Evolutionary conservation across 257 asterid species (phyloP).

Genomic region (Scutellaria galericulata): DNA sequence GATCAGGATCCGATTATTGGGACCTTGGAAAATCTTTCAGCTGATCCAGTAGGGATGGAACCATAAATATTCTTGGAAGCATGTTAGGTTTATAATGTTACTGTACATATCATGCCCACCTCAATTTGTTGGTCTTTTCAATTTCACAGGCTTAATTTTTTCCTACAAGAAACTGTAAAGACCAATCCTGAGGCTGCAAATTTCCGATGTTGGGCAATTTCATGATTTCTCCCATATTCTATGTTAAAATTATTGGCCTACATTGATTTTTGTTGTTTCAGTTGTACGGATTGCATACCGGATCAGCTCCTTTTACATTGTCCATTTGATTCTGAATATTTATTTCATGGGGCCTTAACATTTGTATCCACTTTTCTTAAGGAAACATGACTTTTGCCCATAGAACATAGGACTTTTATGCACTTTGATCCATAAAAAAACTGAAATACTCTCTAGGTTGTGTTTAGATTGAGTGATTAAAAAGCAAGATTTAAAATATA

Average conservation of each 20-base stretch:
- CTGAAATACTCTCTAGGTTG: no score
- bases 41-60: slow-evolving; percentile 26
- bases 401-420: no score
- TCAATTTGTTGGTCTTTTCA: slow-evolving; percentile 31
- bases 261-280: not conserved
- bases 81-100: slow-evolving; percentile 22
- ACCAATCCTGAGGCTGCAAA: slow-evolving; percentile 23
- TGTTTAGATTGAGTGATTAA: no score
- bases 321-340: no score
- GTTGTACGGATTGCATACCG: no score
- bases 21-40: slow-evolving; percentile 18
- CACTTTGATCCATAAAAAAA: no score
- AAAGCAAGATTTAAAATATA: no score
- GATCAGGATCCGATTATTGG: slow-evolving; percentile 25
- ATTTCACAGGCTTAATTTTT: slow-evolving; percentile 20
- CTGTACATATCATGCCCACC: slow-evolving; percentile 32
- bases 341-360: no score
- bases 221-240: not conserved
- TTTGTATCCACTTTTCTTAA: no score
- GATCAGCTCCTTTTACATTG: no score
- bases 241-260: not conserved
- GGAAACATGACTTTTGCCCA: no score
- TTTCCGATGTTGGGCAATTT: slow-evolving; percentile 3
- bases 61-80: slow-evolving; percentile 27
- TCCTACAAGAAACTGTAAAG: slow-evolving; percentile 22